A percentile compares a stretch with the other conserved stretches of the same genome.
phyloP scores from a whole-genome alignment of 1,284 basidiomycete species.

The Apiotrichum porosum region DNA sequence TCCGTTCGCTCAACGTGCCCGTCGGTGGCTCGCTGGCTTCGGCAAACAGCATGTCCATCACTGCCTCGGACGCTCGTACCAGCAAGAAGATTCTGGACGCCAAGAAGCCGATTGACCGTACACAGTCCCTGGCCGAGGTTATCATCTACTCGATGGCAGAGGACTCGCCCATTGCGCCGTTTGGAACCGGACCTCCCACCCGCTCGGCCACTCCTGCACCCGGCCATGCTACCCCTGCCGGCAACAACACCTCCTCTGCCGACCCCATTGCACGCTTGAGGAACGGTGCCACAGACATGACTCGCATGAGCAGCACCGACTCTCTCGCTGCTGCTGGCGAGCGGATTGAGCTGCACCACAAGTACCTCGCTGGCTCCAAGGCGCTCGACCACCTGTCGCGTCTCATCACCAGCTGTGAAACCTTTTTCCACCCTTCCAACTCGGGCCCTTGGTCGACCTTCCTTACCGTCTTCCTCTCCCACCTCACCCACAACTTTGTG shows the following conservation, averaged over 20 bases:
- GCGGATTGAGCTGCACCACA: conserved; percentile 39
- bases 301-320: conserved; percentile 47
- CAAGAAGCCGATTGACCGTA: conserved; percentile 68
- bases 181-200: conserved; percentile 40
- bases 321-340: conserved; percentile 41
- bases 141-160: conserved; percentile 87
- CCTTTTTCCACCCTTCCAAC: conserved; percentile 53
- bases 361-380: conserved; percentile 76
- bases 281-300: conserved; percentile 39
- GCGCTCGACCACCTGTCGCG: conserved; percentile 85
- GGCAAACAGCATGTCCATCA: conserved; percentile 43
- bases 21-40: conserved; percentile 40
- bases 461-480: conserved; percentile 70
- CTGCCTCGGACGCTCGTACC: conserved; percentile 54
- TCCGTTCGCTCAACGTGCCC: conserved; percentile 70
- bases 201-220: conserved; percentile 54
- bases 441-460: conserved; percentile 50
- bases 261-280: conserved; percentile 25
- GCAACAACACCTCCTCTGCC: conserved; percentile 2
- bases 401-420: conserved; percentile 87
- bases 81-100: conserved; percentile 66
- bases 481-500: conserved; percentile 76
- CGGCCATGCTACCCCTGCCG: too few relatives aligned
- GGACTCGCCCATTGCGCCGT: conserved; percentile 59
- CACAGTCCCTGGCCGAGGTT: conserved; percentile 74